A percentile compares a stretch with the other conserved stretches of the same genome.
These are phyloP conservation scores for Lentinula guzmanii DNA, from an alignment of 768 basidiomycete genomes.

Conservation along the genomic window DNA sequence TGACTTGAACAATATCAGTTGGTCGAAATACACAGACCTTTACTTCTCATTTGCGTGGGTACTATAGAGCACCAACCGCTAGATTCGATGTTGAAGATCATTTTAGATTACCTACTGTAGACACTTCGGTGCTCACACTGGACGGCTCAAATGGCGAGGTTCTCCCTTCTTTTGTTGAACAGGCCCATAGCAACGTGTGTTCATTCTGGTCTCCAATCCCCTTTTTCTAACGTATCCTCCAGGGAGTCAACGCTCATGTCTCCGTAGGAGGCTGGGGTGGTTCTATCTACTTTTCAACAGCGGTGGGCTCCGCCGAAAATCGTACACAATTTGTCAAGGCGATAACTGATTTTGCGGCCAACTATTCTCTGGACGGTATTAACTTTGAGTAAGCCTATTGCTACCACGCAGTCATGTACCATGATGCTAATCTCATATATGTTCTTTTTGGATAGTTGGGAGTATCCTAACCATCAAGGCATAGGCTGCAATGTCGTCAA, in stretches of 20 bases:
- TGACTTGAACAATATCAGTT: conserved; percentile 46
- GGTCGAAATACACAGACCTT: conserved; percentile 62
- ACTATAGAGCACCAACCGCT: not conserved
- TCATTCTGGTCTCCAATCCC: not conserved
- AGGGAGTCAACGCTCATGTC: conserved; percentile 54
- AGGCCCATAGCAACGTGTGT: conserved; percentile 37
- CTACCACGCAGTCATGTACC: not conserved
- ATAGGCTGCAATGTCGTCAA: conserved; percentile 65
- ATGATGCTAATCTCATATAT: not conserved
- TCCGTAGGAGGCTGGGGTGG: conserved; percentile 74
- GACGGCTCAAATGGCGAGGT: conserved; percentile 40
- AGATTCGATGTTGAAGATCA: not conserved
- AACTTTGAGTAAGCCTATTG: conserved; percentile 39
- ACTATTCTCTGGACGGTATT: conserved; percentile 56
- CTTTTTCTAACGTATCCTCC: not conserved
- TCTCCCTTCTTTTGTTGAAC: conserved; percentile 51
- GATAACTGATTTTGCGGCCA: conserved; percentile 38
- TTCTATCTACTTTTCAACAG: conserved; percentile 53
- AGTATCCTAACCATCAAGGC: conserved; percentile 71
- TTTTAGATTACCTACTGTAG: conserved; percentile 30
- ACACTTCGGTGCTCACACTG: conserved; percentile 28
- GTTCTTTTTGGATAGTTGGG: conserved; percentile 54
- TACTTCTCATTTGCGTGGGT: conserved; percentile 71
- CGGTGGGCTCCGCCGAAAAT: conserved; percentile 51
- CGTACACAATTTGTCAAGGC: conserved; percentile 62